Evolutionary conservation across 176 grass and related monocot species (phyloP).

Genomic region (Hsuehochloa calcarea): DNA sequence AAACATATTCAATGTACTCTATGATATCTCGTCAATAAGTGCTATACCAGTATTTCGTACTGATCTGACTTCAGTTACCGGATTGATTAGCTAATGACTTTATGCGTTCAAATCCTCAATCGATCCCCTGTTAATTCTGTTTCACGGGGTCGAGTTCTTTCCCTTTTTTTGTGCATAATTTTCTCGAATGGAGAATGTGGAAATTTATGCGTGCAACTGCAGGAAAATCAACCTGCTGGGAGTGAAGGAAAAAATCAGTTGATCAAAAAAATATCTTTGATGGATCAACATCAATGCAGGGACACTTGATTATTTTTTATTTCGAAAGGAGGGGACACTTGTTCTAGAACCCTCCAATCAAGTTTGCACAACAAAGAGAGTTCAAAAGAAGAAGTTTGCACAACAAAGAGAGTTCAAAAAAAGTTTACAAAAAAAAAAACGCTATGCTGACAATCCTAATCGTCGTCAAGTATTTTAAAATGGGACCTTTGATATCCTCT

Average conservation of each 20-base stretch:
- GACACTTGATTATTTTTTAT: slow-evolving; percentile 20
- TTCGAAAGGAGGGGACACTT: not conserved
- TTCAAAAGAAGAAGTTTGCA: not conserved
- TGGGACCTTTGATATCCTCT: not conserved
- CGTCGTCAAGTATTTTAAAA: not conserved
- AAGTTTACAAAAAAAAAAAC: not conserved
- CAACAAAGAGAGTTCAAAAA: not conserved
- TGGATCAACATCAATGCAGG: not conserved
- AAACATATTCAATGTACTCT: slow-evolving; percentile 17
- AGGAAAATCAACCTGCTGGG: not conserved
- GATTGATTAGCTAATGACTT: slow-evolving; percentile 1
- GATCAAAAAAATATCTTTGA: not conserved
- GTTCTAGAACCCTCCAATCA: not conserved
- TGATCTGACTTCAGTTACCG: slow-evolving; percentile 4
- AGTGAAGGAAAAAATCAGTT: not conserved
- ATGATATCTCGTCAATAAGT: slow-evolving; percentile 35
- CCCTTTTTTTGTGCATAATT: not conserved
- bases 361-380: not conserved
- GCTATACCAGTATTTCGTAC: slow-evolving; percentile 18
- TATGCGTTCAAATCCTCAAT: not conserved
- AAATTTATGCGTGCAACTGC: not conserved
- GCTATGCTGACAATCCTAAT: not conserved
- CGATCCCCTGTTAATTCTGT: not conserved
- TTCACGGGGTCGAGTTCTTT: not conserved
- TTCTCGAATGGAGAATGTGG: not conserved